These are phyloP conservation scores for Sporothrix pallida DNA, from an alignment of 2,329 filamentous ascomycete genomes.

Conservation along the genomic window DNA sequence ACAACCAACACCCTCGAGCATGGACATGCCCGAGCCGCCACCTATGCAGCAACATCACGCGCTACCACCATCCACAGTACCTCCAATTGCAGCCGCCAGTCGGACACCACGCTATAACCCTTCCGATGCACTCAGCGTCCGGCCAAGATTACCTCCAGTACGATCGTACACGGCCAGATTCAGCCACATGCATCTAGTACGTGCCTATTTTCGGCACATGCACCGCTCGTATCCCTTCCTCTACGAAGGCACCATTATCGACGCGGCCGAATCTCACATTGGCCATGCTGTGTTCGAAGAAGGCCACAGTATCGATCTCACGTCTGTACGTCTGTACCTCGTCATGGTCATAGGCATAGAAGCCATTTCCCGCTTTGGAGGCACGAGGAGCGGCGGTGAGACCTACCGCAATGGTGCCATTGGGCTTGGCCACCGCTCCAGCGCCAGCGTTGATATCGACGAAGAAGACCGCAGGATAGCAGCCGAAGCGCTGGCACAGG, in stretches of 20 bases:
- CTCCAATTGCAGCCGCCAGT: background rate
- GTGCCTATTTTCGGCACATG: conserved; percentile 55
- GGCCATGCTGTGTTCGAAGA: conserved; percentile 23
- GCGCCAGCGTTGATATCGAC: conserved; percentile 6
- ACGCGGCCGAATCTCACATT: conserved; percentile 43
- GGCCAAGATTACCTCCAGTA: conserved; percentile 18
- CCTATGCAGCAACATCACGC: background rate
- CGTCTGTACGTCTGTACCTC: conserved; percentile 49
- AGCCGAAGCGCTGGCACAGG: conserved; percentile 39
- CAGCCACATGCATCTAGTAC: conserved; percentile 43
- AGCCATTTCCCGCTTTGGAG: conserved; percentile 48
- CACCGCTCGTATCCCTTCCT: conserved; percentile 55
- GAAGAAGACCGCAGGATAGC: conserved; percentile 9
- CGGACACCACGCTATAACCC: conserved; percentile 11
- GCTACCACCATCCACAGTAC: background rate
- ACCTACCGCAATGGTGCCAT: background rate
- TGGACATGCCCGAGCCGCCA: conserved; percentile 21
- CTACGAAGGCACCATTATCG: conserved; percentile 46
- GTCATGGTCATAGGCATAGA: conserved; percentile 55
- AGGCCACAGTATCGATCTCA: conserved; percentile 41
- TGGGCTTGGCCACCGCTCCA: conserved; percentile 4
- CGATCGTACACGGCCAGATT: conserved; percentile 27
- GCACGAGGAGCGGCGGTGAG: conserved; percentile 8
- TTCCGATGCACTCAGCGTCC: conserved; percentile 17
- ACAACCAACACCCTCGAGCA: conserved; percentile 28